Percentiles rank a stretch among this genome's conserved stretches.
Evolutionary conservation across 1,284 basidiomycete genomes (phyloP).

Genomic region (Cryptococcus neoformans): DNA sequence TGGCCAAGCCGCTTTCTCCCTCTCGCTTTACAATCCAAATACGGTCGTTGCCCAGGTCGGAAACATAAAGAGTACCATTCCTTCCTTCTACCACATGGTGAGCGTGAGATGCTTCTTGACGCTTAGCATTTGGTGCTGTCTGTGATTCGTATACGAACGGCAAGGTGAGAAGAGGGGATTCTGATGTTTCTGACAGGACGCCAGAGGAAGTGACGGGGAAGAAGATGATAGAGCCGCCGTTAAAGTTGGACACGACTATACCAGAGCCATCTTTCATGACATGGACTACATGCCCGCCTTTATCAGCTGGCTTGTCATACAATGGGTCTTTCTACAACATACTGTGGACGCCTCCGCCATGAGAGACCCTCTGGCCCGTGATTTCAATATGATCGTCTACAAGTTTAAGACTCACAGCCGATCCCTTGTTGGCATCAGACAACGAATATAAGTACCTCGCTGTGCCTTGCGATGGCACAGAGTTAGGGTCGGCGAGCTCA

Average conservation of each 20-base stretch:
- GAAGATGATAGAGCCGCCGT: conserved; percentile 36
- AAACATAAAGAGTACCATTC: conserved; percentile 33
- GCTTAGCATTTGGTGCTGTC: conserved; percentile 34
- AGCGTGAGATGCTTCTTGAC: conserved; percentile 44
- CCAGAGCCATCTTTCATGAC: conserved; percentile 42
- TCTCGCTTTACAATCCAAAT: conserved; percentile 36
- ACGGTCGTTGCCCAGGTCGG: conserved; percentile 45
- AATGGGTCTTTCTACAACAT: conserved; percentile 4
- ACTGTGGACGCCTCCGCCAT: conserved; percentile 40
- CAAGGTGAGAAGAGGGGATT: conserved; percentile 25
- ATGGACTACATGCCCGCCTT: conserved; percentile 23
- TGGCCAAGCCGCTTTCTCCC: conserved; percentile 25
- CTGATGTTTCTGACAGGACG: conserved; percentile 13
- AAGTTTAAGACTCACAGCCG: conserved; percentile 27
- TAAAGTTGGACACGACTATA: conserved; percentile 35
- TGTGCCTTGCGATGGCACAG: conserved; percentile 3
- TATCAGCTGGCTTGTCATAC: not conserved
- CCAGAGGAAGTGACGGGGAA: conserved; percentile 30
- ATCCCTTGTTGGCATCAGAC: conserved; percentile 34
- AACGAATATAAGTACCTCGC: conserved; percentile 29
- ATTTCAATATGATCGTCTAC: conserved; percentile 26
- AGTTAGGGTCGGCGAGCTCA: conserved; percentile 9
- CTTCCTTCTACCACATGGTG: conserved; percentile 43
- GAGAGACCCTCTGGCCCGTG: conserved; percentile 25
- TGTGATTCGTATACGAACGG: conserved; percentile 29